Percentiles rank a stretch among this genome's conserved stretches.
Evolutionary conservation across 1,139 yeast species (phyloP).

Genomic region (Yamadazyma buinensis): DNA sequence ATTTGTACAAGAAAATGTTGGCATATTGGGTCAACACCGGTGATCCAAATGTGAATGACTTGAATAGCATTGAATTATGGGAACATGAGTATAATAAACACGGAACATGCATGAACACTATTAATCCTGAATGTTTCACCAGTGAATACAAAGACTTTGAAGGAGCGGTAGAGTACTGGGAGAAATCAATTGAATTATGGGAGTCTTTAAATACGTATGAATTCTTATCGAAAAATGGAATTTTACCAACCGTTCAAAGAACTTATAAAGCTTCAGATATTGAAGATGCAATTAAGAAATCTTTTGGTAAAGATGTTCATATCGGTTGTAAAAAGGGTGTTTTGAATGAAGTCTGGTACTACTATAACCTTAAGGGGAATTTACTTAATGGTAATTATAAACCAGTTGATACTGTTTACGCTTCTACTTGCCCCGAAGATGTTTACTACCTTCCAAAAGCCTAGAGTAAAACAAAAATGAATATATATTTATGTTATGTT

Average conservation of each 20-base stretch:
- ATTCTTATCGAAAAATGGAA: constrained; percentile 31
- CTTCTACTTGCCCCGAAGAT: constrained; percentile 21
- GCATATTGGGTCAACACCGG: constrained; percentile 35
- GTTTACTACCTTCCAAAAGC: constrained; percentile 31
- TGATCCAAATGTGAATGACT: too few species aligned
- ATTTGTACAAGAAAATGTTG: constrained; percentile 29
- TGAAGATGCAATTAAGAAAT: constrained; percentile 25
- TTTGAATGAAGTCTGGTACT: constrained; percentile 38
- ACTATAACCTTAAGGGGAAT: constrained; percentile 32
- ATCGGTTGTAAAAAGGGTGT: constrained; percentile 33
- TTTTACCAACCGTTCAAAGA: constrained; percentile 27
- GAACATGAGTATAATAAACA: too few species aligned
- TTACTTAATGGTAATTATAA: constrained; percentile 33
- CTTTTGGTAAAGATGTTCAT: constrained; percentile 29
- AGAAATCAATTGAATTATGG: constrained; percentile 25
- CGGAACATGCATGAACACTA: too few species aligned
- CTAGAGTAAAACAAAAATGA: background rate
- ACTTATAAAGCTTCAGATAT: constrained; percentile 28
- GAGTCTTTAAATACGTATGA: constrained; percentile 31
- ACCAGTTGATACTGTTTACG: constrained; percentile 21
- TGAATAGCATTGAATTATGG: too few species aligned
- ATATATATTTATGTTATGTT: background rate
- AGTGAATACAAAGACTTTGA: too few species aligned
- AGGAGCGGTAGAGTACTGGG: too few species aligned
- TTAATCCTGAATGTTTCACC: too few species aligned